Base-by-base conservation (phyloP, 1,284 basidiomycete genomes). In the Ceratorhiza oryzae-sativae region DNA sequence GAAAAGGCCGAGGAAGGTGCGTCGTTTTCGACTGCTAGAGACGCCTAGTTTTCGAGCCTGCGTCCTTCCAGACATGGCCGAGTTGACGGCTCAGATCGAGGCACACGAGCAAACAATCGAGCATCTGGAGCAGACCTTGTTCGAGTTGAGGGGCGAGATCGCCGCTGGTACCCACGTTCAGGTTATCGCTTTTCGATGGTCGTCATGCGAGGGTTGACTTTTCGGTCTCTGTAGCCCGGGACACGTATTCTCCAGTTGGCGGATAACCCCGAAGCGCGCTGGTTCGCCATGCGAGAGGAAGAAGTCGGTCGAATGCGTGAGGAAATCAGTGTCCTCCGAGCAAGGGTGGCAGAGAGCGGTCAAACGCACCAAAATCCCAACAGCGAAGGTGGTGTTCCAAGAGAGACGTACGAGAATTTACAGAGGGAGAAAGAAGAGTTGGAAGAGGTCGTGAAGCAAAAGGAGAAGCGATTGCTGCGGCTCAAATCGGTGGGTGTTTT, bases 381-480 rank as follows among this genome's bases (percentile, higher is more conserved):
- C 49, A 20, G 76, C 77, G 53, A 83, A 84, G 23, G 78, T 90
- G 3, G 46, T 15, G 86, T 92, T 0, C 90, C 90, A 3, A 81
- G 87, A 10, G 87, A 87, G 76, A 92, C 90, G 75, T 91, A 86
- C 82, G 90, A 90, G 58, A 85, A 87, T 0, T 83, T 89, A 0
- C 81, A 83, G 25, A 81, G 83, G 71, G 90, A 93, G 77, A 89
- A 90, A 76, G 76, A 80, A 34, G 86, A 86, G 32, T 81, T 94
- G 0, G 82, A 88, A 75, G 84, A 86, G 1, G 79, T 83, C 15
- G 83, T 92, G 55, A 84, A 83, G 75, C 86, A 90, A 81, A 90
- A 89, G 77, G 91, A 94, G 78, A 95, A 93, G 78, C 84, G 90
- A 30, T 80, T 92, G 30, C 76, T 89, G 48, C 83, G 93, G 23